Percentiles rank a stretch among this genome's conserved stretches.
These are phyloP conservation scores for Pleurotus ostreatus DNA, from an alignment of 768 basidiomycete species.

Conservation along the genomic window DNA sequence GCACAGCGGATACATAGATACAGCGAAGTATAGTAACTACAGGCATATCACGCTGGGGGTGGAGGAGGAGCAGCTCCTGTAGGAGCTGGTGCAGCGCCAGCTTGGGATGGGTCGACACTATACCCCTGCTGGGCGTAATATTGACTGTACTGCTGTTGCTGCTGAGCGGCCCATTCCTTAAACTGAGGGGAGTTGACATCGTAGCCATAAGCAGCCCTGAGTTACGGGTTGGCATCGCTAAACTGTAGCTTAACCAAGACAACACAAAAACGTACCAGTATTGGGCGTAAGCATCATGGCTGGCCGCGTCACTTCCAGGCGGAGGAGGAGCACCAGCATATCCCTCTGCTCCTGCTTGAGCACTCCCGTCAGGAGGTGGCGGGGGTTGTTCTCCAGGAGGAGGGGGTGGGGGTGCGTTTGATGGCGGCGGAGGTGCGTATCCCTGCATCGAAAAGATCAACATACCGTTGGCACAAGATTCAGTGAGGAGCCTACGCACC, in stretches of 20 bases:
- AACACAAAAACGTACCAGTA: conserved; percentile 44
- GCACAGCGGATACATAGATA: background rate
- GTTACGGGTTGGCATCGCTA: background rate
- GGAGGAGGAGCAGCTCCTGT: conserved; percentile 3
- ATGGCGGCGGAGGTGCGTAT: conserved; percentile 48
- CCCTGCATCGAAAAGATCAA: conserved; percentile 22
- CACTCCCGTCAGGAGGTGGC: conserved; percentile 33
- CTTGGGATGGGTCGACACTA: conserved; percentile 14
- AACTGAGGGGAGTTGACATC: conserved; percentile 81
- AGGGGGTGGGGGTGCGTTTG: conserved; percentile 51
- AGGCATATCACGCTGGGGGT: background rate
- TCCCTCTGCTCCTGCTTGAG: conserved; percentile 44
- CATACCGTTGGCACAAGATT: background rate
- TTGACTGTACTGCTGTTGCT: conserved; percentile 63
- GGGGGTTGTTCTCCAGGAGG: conserved; percentile 42
- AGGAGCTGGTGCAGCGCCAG: background rate
- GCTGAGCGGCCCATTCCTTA: conserved; percentile 74
- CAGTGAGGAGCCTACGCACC: conserved; percentile 34
- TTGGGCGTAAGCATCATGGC: conserved; percentile 50
- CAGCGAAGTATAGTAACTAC: background rate
- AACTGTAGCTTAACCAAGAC: too few relatives aligned
- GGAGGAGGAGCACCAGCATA: conserved; percentile 31
- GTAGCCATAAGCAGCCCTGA: conserved; percentile 82
- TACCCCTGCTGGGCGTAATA: conserved; percentile 66
- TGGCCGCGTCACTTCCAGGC: conserved; percentile 35